Evolutionary conservation across 345 rosid genomes (phyloP), one percentile per base, ranked within the genome.

Genomic region (Gossypium stocksii): DNA sequence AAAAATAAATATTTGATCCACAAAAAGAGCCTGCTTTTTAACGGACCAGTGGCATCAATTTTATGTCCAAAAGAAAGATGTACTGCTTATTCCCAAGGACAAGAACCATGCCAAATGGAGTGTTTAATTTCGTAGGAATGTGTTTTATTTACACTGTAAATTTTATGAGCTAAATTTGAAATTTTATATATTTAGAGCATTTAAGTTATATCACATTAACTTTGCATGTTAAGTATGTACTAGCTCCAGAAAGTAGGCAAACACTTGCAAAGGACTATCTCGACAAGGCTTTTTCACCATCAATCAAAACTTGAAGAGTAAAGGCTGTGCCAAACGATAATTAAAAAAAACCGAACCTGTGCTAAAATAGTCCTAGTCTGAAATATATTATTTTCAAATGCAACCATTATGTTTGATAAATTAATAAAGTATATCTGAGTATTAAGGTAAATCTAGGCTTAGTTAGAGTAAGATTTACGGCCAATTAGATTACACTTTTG

Each of bases 1-100:
- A 68, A 22, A 48, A 49, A 52, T 70, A 63, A 53, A 61, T 59
- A 69, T 25, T 61, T 62, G 58, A 71, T 41, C 73, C 52, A 19
- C 29, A 48, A 73, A 72, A 34, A 34, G 41, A 34, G 41, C 41
- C 5, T 2, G 45, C 2, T 29, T 22, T 61, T 61, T 34, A 34
- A 34, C 29, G 45, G 45, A 62, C 43, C n/a, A 61, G 44, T 59
- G 44, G 11, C 66, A 61, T 29, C 66, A 61, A 61, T 15, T 0
- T 29, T 29, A 29, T 29, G 38, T 29, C 38, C 38, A 29, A 29
- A 29, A 29, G 38, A 29, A 29, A 29, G 38, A 29, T 4, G 38
- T 29, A 29, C 38, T 4, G 11, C 20, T 29, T 15, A 29, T 16
- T 61, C 3, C 43, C 19, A 61, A 7, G 44, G 66, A 29, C 44